Conservation (phyloP, 768 basidiomycete genomes). For the Tulasnella sp. region DNA sequence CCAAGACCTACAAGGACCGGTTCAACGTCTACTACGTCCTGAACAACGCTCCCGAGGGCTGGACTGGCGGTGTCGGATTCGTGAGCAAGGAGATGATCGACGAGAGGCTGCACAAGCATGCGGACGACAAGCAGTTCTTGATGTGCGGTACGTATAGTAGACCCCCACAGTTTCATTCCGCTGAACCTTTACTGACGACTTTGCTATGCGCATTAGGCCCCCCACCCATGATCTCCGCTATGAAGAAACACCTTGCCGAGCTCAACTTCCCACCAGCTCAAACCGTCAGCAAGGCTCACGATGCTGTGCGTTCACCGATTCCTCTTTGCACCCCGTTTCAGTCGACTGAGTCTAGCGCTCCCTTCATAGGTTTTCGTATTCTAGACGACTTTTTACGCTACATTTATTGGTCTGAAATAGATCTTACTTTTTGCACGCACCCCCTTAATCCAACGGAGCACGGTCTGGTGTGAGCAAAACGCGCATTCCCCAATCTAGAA, state of each 20-base stretch:
- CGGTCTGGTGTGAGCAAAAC: too few relatives aligned
- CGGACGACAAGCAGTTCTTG: slow-evolving; percentile 72
- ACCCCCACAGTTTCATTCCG: too few relatives aligned
- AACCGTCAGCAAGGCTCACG: slow-evolving; percentile 87
- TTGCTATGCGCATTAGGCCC: slow-evolving; percentile 46
- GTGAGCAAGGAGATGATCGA: slow-evolving; percentile 90
- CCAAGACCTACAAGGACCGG: slow-evolving; percentile 54
- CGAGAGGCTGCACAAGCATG: slow-evolving; percentile 64
- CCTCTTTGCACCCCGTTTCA: not conserved
- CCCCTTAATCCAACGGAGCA: too few relatives aligned
- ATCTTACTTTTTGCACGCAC: not conserved
- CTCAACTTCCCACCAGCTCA: slow-evolving; percentile 85
- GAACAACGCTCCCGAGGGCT: slow-evolving; percentile 85
- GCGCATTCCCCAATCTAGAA: not conserved
- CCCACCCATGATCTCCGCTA: slow-evolving; percentile 72
- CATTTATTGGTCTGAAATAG: not conserved
- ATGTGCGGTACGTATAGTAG: slow-evolving; percentile 70
- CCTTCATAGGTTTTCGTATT: slow-evolving; percentile 44
- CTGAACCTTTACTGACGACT: not conserved
- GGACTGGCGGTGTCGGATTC: slow-evolving; percentile 89
- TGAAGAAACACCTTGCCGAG: slow-evolving; percentile 86
- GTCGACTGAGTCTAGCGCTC: slow-evolving; percentile 31
- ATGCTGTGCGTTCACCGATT: slow-evolving; percentile 56
- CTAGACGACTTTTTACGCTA: slow-evolving; percentile 33
- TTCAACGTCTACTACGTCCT: slow-evolving; percentile 88